phyloP scores from a whole-genome alignment of 306 rosid genomes.

The Quercus aquifolioides region DNA sequence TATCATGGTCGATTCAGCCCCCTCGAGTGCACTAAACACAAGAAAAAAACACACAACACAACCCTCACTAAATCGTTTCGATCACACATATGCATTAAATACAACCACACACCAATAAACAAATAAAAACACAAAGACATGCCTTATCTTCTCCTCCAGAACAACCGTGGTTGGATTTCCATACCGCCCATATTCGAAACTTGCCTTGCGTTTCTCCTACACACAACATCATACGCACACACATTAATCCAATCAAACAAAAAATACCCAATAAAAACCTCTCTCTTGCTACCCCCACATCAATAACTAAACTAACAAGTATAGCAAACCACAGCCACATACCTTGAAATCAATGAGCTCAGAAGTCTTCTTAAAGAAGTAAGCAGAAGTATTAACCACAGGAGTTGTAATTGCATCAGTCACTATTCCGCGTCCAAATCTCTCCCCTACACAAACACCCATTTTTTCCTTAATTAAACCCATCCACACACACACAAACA shows the following conservation, averaged over 20 bases:
- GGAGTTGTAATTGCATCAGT: constrained; percentile 95
- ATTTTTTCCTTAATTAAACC: not conserved
- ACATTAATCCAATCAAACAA: not conserved
- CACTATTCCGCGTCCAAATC: constrained; percentile 79
- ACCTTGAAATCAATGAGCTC: constrained; percentile 93
- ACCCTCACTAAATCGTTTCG: constrained; percentile 8
- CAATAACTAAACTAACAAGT: not conserved
- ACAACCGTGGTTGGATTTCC: constrained; percentile 94
- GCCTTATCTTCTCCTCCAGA: constrained; percentile 93
- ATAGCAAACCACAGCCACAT: not conserved
- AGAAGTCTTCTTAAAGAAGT: constrained; percentile 71
- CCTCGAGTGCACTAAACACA: constrained; percentile 77
- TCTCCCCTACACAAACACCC: constrained; percentile 54
- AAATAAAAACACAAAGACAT: constrained; percentile 8
- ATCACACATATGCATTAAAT: not conserved
- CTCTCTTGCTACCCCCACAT: not conserved
- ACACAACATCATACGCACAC: not conserved
- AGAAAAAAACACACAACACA: not conserved
- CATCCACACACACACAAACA: no score
- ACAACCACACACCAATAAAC: constrained; percentile 4
- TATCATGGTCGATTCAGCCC: constrained; percentile 90
- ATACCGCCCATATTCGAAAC: constrained; percentile 95
- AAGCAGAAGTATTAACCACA: constrained; percentile 84
- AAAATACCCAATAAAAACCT: not conserved
- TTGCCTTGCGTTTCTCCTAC: constrained; percentile 74